Evolutionary conservation across 225 moss, liverwort and hornwort species (phyloP), one percentile per base, ranked within the genome.

Genomic region (Neckera pumila): DNA sequence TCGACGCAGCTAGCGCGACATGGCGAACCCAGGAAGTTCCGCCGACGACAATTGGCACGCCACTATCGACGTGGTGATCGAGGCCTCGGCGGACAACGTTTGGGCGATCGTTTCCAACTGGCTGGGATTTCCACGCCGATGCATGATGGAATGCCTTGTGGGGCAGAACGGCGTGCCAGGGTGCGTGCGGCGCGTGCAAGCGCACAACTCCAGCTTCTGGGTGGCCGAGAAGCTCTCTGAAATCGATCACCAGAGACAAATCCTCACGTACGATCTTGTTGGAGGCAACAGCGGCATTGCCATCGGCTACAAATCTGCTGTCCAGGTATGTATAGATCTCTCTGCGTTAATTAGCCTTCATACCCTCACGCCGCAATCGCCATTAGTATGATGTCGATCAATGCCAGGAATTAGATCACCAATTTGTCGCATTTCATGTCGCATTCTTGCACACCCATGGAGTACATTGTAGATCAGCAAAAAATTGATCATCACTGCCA

Each of bases 91-190:
- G 47, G 92, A 92, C 87, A 82, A 51, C 25, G 90, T 90, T 43
- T 92, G 92, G 92, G 87, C 88, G 42, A 89, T 92, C 26, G 87
- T 86, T 40, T 92, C 92, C 25, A 77, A 90, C 85, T 92, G 92
- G 92, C 87, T 92, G 16, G 63, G 72, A 19, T 92, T 92, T 70
- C 92, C 92, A 4, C 64, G 88, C 64, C 59, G 79, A 45, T 87
- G 84, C 81, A 27, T 14, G 17, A 57, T 92, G 76, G 85, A 90
- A 59, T 85, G 90, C 49, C 26, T 47, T 33, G 64, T 26, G 42
- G 92, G 92, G 57, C 58, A 84, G 28, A 85, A 87, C 12, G 81
- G 85, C 27, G 60, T 76, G 56, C 90, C 92, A 23, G 92, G 92
- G 3, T 90, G 92, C 76, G 87, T 92, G 23, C 90, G 92, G 33